A percentile compares a stretch with the other conserved stretches of the same genome.
These are phyloP conservation scores for Pochonia chlamydosporia DNA, from an alignment of 2,329 filamentous ascomycete genomes.

Conservation along the genomic window DNA sequence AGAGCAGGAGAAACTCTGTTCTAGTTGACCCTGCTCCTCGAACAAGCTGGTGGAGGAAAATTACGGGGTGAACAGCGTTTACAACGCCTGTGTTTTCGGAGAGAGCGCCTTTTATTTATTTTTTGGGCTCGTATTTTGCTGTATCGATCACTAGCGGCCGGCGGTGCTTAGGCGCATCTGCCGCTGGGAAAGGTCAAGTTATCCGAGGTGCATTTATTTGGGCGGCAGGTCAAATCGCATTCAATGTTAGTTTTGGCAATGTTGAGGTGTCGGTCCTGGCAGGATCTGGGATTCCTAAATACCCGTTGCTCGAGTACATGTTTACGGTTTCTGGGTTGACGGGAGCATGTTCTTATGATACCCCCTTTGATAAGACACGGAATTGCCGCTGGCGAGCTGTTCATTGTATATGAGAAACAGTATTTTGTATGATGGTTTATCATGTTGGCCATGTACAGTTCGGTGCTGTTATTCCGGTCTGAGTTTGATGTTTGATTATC, in stretches of 20 bases:
- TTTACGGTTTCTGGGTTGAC: not conserved
- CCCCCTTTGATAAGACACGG: not conserved
- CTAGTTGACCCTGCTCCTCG: constrained; percentile 43
- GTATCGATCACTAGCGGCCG: no score
- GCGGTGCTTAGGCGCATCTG: no score
- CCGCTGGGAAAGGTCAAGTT: not conserved
- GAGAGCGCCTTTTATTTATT: not conserved
- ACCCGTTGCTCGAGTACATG: not conserved
- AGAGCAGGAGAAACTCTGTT: constrained; percentile 32
- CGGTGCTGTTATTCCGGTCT: not conserved
- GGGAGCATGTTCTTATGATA: constrained; percentile 4
- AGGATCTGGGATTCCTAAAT: constrained; percentile 1
- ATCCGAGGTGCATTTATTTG: not conserved
- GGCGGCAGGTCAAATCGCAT: not conserved
- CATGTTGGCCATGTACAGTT: not conserved
- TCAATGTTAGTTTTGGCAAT: not conserved
- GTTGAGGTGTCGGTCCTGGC: not conserved
- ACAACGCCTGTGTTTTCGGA: constrained; percentile 3
- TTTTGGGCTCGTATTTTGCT: no score
- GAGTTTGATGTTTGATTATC: no score
- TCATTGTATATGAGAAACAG: not conserved
- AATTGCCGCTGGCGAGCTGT: not conserved
- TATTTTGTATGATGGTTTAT: not conserved
- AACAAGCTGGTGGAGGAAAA: constrained; percentile 56
- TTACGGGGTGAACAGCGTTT: constrained; percentile 31